phyloP scores from a whole-genome alignment of 2,329 filamentous ascomycete genomes.

The Fusarium penzigii region DNA sequence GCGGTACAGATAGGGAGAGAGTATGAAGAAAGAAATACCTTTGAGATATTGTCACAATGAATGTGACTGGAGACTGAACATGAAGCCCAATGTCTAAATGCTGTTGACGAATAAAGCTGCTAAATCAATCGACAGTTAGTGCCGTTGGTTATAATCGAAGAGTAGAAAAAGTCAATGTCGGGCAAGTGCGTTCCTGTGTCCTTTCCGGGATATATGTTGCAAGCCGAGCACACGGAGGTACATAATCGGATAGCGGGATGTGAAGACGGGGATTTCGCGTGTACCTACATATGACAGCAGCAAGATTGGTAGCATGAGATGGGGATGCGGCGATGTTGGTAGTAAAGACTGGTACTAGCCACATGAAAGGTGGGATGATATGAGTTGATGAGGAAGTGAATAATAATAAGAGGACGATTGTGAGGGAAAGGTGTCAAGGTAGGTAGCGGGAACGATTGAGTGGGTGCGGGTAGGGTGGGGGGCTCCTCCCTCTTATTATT shows the following conservation, averaged over 20 bases:
- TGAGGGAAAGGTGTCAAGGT: background rate
- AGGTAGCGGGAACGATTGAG: background rate
- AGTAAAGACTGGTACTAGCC: background rate
- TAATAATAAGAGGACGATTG: background rate
- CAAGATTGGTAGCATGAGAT: background rate
- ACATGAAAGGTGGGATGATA: background rate
- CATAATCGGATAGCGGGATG: background rate
- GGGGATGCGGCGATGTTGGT: background rate
- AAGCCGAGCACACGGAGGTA: background rate
- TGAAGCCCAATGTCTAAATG: no score
- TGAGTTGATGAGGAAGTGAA: background rate
- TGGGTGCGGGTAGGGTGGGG: background rate
- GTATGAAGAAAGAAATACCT: background rate
- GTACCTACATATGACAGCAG: background rate
- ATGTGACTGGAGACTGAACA: no score
- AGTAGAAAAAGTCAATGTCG: background rate
- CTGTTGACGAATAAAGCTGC: no score
- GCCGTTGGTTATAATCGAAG: no score
- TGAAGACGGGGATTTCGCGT: background rate
- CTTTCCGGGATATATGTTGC: background rate
- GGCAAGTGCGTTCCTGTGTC: background rate
- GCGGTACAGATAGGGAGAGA: background rate
- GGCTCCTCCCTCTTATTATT: background rate
- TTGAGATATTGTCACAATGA: background rate
- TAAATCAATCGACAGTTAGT: no score